Evolutionary conservation across 2,329 filamentous ascomycete genomes (phyloP), one percentile per base, ranked within the genome.

Genomic region (Fusarium subtropicale): DNA sequence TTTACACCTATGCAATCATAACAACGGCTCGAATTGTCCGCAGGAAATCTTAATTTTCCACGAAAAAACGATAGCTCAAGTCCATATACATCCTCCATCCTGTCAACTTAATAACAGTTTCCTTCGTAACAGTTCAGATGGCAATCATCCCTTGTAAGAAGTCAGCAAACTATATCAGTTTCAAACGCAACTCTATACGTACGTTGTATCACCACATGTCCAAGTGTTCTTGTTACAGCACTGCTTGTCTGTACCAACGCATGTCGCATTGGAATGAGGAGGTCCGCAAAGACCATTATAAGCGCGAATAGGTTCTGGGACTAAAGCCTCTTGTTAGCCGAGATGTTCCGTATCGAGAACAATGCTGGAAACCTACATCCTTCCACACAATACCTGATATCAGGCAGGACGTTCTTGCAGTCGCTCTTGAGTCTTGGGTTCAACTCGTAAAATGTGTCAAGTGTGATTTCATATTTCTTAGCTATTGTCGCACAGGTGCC

Each of bases 221-320:
- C 36, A 39, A 39, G 36, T 39, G n/a, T 39, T 20, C 36, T 39
- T 39, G 36, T 39, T 39, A 20, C 36, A 39, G n/a, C 36, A 39
- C 36, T 39, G 36, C 36, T 20, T 39, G n/a, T 39, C 36, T 20
- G 36, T 39, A 12, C 36, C 36, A n/a, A 39, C 36, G n/a, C 36
- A 39, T 20, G 36, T 39, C n/a, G 36, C 36, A 12, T 39, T 39
- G 11, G 36, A 39, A n/a, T 39, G 36, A 39, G 36, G 36, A 39
- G 36, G 36, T 39, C 36, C 36, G n/a, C 36, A 39, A 39, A 39
- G 36, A 7, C 36, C 36, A 20, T 39, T 39, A 39, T 39, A 39
- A 13, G 36, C 36, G 11, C 36, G 36, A 39, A 39, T 39, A 7
- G 36, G 36, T 39, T 39, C 36, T 20, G 36, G 36, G 36, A 39